Percentiles rank a stretch among this genome's conserved stretches.
Conservation (phyloP, 768 basidiomycete genomes). For the Calvatia gigantea region DNA sequence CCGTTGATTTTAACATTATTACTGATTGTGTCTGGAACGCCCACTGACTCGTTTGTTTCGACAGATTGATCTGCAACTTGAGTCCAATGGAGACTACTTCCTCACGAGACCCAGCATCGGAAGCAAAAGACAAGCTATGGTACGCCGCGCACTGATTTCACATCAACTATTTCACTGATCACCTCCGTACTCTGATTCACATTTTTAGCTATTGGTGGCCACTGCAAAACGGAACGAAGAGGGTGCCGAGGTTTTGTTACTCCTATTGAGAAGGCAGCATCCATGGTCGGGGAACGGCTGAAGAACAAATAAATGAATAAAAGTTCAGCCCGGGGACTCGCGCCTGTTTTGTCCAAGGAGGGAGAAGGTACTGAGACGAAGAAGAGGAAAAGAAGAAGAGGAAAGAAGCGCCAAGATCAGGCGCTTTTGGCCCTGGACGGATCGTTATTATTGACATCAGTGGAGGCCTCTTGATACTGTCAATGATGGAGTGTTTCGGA, state of each 20-base stretch:
- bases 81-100: slow-evolving; percentile 98
- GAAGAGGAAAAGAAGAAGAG: slow-evolving; percentile 28
- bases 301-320: slow-evolving; percentile 51
- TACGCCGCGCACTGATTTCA: neutral
- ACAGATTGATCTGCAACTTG: slow-evolving; percentile 89
- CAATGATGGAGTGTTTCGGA: no score
- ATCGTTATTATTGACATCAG: no score
- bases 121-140: slow-evolving; percentile 65
- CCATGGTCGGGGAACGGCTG: slow-evolving; percentile 76
- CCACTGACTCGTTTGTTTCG: neutral
- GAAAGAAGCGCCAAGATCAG: slow-evolving; percentile 30
- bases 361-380: slow-evolving; percentile 22
- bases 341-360: slow-evolving; percentile 38
- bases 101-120: slow-evolving; percentile 63
- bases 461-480: no score
- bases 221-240: slow-evolving; percentile 69
- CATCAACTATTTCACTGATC: neutral
- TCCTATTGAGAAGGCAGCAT: slow-evolving; percentile 73
- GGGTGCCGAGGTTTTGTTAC: slow-evolving; percentile 89
- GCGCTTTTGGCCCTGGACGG: slow-evolving; percentile 12
- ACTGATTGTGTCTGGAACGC: neutral
- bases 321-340: slow-evolving; percentile 26
- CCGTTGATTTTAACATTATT: neutral
- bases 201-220: slow-evolving; percentile 69
- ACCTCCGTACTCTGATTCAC: neutral